Evolutionary conservation across 2,329 filamentous ascomycete genomes (phyloP).

Genomic region (Tolypocladium cylindrosporum): DNA sequence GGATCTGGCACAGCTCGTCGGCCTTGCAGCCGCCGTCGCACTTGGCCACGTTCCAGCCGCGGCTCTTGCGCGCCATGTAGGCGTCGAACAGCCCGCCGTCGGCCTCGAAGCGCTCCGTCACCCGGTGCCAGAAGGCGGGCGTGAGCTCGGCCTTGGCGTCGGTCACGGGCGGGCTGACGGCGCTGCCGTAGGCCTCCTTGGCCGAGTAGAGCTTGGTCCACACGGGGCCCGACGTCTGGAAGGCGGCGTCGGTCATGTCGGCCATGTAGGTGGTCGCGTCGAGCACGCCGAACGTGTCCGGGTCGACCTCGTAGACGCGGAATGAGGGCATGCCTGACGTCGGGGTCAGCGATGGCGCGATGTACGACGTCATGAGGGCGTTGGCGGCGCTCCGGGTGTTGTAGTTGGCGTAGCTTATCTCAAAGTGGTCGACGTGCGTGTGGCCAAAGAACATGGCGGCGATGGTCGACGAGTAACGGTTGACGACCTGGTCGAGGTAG

Average conservation of each 20-base stretch:
- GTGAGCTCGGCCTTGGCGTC: slow-evolving; percentile 34
- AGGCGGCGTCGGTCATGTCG: slow-evolving; percentile 34
- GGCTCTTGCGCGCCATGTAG: slow-evolving; percentile 36
- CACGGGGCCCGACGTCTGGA: slow-evolving; percentile 32
- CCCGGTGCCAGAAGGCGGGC: slow-evolving; percentile 48
- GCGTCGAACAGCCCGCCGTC: slow-evolving; percentile 32
- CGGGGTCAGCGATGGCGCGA: slow-evolving; percentile 43
- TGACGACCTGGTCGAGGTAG: slow-evolving; percentile 42
- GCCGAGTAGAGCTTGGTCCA: slow-evolving; percentile 49
- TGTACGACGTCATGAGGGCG: slow-evolving; percentile 41
- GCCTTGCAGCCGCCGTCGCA: slow-evolving; percentile 33
- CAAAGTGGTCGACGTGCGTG: slow-evolving; percentile 46
- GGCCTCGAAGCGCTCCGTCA: slow-evolving; percentile 37
- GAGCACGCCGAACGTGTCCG: slow-evolving; percentile 43
- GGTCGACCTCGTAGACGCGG: slow-evolving; percentile 48
- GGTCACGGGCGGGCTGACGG: slow-evolving; percentile 29
- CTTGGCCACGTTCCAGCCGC: slow-evolving; percentile 29
- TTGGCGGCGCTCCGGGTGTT: slow-evolving; percentile 25
- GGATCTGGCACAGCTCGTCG: slow-evolving; percentile 39
- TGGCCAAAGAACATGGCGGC: slow-evolving; percentile 48
- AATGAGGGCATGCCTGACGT: slow-evolving; percentile 46
- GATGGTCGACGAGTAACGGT: slow-evolving; percentile 43
- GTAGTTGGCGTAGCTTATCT: slow-evolving; percentile 43
- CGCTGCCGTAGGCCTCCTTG: slow-evolving; percentile 39
- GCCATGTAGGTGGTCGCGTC: slow-evolving; percentile 45